Conservation (phyloP, 192 early-diverging fungal genomes). For the Glomus cerebriforme region DNA sequence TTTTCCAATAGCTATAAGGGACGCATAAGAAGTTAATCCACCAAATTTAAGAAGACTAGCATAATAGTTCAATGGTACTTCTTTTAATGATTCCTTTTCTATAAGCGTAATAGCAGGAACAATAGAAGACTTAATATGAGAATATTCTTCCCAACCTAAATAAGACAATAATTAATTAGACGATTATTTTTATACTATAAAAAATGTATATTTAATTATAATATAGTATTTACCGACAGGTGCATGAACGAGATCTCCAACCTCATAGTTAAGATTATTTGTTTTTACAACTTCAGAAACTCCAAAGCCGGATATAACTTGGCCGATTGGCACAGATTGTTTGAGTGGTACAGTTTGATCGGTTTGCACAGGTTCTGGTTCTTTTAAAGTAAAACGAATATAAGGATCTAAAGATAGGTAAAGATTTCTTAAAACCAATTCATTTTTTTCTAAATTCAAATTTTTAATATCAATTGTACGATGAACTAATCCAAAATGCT, state of each 20-base stretch:
- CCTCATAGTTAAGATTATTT: constrained; percentile 53
- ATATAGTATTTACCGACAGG: constrained; percentile 62
- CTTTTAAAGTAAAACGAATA: constrained; percentile 48
- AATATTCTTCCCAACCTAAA: constrained; percentile 41
- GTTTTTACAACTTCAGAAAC: constrained; percentile 70
- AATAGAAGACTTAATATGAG: constrained; percentile 51
- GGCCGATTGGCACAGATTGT: constrained; percentile 41
- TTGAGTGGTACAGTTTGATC: not conserved
- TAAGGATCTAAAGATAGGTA: constrained; percentile 78
- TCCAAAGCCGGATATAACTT: constrained; percentile 61
- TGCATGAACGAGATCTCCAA: constrained; percentile 68
- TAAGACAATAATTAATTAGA: too few species aligned
- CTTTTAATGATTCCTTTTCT: constrained; percentile 72
- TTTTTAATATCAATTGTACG: constrained; percentile 44
- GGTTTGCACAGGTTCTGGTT: not conserved
- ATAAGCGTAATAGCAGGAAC: constrained; percentile 58
- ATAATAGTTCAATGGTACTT: constrained; percentile 15
- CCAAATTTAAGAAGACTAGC: constrained; percentile 15
- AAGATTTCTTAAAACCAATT: constrained; percentile 61
- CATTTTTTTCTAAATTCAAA: constrained; percentile 43
- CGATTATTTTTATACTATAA: constrained; percentile 38
- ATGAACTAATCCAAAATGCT: not conserved
- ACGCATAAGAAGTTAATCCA: constrained; percentile 31
- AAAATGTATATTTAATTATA: too few species aligned
- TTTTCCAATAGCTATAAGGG: constrained; percentile 63